Evolutionary conservation across 2,329 filamentous ascomycete species (phyloP), one percentile per base, ranked within the genome.

Genomic region (Malbranchea zuffiana): DNA sequence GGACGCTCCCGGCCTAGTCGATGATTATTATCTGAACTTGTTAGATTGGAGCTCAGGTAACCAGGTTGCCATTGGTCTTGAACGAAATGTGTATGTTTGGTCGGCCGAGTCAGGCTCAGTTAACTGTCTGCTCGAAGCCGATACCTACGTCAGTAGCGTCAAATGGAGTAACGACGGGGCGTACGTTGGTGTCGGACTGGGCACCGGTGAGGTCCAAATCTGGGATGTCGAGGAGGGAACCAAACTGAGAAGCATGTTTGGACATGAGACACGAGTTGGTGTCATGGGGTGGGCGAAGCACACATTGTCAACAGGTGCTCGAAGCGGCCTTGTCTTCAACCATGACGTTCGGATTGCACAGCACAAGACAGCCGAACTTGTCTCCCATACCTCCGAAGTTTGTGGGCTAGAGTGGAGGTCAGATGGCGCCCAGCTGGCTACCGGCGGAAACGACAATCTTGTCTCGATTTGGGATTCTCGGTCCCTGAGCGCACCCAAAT

Each of bases 281-380:
- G 88, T 94, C 47, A 95, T 96, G 87, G 85, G 87, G 55, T 98
- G 90, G 90, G 94, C 85, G 72, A 96, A 96, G 75, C 90, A 96
- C 65, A 77, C 92, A 40, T 74, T 98, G 35, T 96, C 90, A 25
- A 95, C 88, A 15, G 90, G 90, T 48, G 85, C 90, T 40, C 83
- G 90, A 57, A 93, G 83, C 48, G 90, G 90, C 16, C 80, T 95
- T 30, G 86, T 98, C 51, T 95, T 78, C 77, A 98, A 98, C 74
- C 90, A 98, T 65, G 90, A 98, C 57, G 90, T 98, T 46, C 88
- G 90, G 57, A 80, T 98, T 49, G 87, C 88, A 39, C 80, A 96
- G 60, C 90, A 98, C 80, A 98, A 98, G 73, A 78, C 92, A 46
- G 90, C 90, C 32, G 88, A 96, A 70, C 83, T 98, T 32, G 81